These are phyloP conservation scores for Gloeostereum incarnatum DNA, from an alignment of 768 basidiomycete species.

Conservation along the genomic window DNA sequence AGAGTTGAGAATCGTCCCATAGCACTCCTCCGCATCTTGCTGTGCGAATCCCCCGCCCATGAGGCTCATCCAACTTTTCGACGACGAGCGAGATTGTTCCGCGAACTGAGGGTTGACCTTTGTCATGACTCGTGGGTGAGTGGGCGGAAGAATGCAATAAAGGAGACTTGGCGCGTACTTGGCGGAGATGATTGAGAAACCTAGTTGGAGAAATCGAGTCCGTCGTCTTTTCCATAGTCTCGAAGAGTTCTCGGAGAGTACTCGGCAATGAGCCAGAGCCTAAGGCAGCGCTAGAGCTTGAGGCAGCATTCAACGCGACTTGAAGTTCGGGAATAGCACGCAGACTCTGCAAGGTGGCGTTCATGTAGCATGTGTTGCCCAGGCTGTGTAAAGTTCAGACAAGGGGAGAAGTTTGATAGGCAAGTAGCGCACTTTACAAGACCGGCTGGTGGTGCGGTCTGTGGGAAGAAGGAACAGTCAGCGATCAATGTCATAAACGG, in stretches of 20 bases:
- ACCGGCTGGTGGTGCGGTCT: conserved; percentile 79
- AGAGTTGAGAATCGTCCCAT: conserved; percentile 61
- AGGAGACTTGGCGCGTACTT: conserved; percentile 18
- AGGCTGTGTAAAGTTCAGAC: conserved; percentile 28
- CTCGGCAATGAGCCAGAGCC: conserved; percentile 25
- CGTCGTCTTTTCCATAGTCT: conserved; percentile 64
- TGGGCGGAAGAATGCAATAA: too few species aligned
- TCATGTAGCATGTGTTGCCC: conserved; percentile 98
- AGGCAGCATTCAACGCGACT: conserved; percentile 52
- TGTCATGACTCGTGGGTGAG: neutral
- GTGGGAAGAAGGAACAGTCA: conserved; percentile 1
- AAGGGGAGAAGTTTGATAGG: neutral
- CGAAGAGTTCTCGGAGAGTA: conserved; percentile 62
- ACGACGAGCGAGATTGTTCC: conserved; percentile 41
- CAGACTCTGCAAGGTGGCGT: conserved; percentile 89
- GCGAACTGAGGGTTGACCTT: conserved; percentile 85
- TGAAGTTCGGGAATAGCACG: conserved; percentile 88
- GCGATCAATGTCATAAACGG: too few species aligned
- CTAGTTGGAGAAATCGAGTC: conserved; percentile 61
- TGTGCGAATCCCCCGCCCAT: conserved; percentile 57
- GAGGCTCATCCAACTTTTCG: conserved; percentile 26
- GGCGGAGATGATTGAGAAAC: conserved; percentile 66
- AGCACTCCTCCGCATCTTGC: conserved; percentile 95
- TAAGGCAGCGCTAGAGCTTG: conserved; percentile 22
- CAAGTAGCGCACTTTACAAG: conserved; percentile 50